Evolutionary conservation across 1,284 basidiomycete species (phyloP).

Genomic region (Apiotrichum veenhuisii): DNA sequence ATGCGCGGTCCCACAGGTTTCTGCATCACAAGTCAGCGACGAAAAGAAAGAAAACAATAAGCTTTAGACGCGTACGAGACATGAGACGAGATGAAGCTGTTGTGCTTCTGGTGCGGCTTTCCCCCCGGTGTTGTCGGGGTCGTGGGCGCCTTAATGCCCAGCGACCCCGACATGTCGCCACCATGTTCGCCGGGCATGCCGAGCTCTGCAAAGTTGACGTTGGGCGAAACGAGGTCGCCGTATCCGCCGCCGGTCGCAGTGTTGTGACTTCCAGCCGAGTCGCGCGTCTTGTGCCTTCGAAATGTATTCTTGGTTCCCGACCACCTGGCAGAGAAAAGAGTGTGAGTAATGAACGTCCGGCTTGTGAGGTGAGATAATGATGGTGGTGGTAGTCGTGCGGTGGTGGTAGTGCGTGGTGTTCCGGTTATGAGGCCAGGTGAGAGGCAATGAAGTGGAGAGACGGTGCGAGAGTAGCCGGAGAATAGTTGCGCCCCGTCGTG

Average conservation of each 20-base stretch:
- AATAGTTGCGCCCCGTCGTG: too few relatives aligned
- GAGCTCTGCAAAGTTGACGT: background rate
- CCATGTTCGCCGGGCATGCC: background rate
- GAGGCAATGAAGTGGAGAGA: too few relatives aligned
- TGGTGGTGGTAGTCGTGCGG: too few relatives aligned
- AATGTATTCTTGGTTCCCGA: conserved; percentile 1
- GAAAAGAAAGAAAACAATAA: background rate
- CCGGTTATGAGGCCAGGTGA: too few relatives aligned
- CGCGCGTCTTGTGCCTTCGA: background rate
- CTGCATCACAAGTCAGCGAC: background rate
- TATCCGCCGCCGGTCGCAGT: background rate
- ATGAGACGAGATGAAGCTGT: conserved; percentile 3
- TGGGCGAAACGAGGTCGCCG: background rate
- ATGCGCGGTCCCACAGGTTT: background rate
- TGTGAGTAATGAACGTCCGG: background rate
- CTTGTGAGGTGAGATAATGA: too few relatives aligned
- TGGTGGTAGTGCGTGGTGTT: too few relatives aligned
- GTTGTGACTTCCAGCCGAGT: background rate
- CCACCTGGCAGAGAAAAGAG: background rate
- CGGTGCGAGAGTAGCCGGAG: too few relatives aligned
- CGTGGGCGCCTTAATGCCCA: background rate
- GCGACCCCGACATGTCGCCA: background rate
- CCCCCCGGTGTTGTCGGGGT: background rate
- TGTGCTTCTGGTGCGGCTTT: background rate
- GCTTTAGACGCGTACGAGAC: background rate